Conservation (phyloP, 768 basidiomycete genomes). For the Podaxis sp. region DNA sequence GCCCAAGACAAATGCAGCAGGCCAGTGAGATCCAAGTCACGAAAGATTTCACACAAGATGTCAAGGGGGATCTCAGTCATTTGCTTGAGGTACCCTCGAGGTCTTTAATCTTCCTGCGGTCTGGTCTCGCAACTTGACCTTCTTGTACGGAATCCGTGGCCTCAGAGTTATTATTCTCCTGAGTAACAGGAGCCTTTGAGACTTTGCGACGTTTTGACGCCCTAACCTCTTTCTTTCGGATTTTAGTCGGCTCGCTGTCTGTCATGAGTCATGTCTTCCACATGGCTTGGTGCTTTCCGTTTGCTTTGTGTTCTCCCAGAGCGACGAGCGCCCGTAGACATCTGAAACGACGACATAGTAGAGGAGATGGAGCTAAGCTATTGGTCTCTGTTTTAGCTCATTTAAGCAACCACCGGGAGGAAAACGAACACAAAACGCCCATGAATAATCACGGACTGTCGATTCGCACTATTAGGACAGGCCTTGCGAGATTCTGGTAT, state of each 20-base stretch:
- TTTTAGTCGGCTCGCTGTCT: neutral
- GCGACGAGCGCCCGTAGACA: neutral
- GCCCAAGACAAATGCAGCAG: conserved; percentile 39
- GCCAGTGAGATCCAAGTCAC: conserved; percentile 36
- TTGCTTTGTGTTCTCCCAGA: neutral
- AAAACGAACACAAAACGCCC: too few relatives aligned
- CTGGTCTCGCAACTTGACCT: neutral
- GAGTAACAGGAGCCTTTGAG: neutral
- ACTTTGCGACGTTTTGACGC: neutral
- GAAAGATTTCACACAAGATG: conserved; percentile 36
- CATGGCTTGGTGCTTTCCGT: neutral
- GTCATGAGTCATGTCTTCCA: too few relatives aligned
- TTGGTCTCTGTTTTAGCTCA: too few relatives aligned
- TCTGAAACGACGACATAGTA: too few relatives aligned
- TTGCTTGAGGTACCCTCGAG: conserved; percentile 23
- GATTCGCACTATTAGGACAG: too few relatives aligned
- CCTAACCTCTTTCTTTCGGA: neutral
- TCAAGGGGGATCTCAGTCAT: conserved; percentile 37
- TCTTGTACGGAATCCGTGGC: neutral
- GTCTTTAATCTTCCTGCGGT: conserved; percentile 15
- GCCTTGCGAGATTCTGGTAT: neutral
- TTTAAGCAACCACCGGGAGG: too few relatives aligned
- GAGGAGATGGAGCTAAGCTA: too few relatives aligned
- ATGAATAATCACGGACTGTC: too few relatives aligned
- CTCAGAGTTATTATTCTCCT: neutral